Percentiles rank a stretch among this genome's conserved stretches.
phyloP scores from a whole-genome alignment of 805 yeast genomes.

The Candida orba region DNA sequence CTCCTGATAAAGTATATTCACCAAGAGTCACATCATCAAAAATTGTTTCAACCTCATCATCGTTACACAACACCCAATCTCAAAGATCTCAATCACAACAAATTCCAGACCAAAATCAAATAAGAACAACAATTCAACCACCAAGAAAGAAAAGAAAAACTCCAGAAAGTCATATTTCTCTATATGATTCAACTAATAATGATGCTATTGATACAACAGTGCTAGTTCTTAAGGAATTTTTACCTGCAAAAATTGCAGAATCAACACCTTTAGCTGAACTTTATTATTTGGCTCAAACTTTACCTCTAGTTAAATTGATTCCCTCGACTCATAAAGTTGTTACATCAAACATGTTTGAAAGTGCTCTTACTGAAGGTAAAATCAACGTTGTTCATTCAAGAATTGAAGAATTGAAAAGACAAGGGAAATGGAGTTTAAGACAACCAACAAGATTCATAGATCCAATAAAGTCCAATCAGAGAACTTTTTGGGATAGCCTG shows the following conservation, averaged over 20 bases:
- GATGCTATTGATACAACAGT: constrained; percentile 39
- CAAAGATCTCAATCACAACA: background rate
- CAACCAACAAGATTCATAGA: constrained; percentile 71
- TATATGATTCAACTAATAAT: constrained; percentile 28
- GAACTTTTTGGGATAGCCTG: constrained; percentile 63
- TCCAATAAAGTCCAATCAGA: constrained; percentile 38
- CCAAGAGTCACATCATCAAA: background rate
- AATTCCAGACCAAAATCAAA: background rate
- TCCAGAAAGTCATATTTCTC: constrained; percentile 13
- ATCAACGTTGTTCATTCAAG: constrained; percentile 84
- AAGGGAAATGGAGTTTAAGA: constrained; percentile 83
- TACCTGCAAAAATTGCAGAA: constrained; percentile 49
- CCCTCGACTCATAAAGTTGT: constrained; percentile 83
- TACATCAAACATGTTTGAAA: constrained; percentile 78
- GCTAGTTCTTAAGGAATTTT: constrained; percentile 40
- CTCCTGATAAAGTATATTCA: background rate
- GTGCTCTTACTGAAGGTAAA: constrained; percentile 83
- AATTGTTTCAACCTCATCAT: background rate
- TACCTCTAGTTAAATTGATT: constrained; percentile 73
- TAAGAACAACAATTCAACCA: background rate
- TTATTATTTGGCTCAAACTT: constrained; percentile 79
- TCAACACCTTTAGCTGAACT: constrained; percentile 74
- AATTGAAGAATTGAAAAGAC: constrained; percentile 84
- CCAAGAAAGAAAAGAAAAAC: constrained; percentile 10
- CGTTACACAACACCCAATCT: background rate